A percentile compares a stretch with the other conserved stretches of the same genome.
Evolutionary conservation across 179 eudicot genomes (phyloP).

Genomic region (Sideroxylon spinosum): DNA sequence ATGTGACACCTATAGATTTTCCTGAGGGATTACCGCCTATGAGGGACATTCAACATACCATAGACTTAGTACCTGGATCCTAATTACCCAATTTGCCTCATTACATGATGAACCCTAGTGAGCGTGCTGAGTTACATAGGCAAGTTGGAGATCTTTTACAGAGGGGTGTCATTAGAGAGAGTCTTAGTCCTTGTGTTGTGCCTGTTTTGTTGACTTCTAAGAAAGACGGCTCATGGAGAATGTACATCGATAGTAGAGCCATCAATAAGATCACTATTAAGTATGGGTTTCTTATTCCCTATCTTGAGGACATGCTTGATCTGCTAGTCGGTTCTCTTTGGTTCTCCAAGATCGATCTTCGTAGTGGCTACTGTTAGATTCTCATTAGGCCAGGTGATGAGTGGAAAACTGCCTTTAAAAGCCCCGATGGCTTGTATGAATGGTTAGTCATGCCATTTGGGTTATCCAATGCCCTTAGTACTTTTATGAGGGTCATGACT

Average conservation of each 20-base stretch:
- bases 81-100: neutral
- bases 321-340: neutral
- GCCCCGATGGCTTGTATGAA: neutral
- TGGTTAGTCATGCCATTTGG: slow-evolving; percentile 12
- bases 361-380: neutral
- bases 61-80: neutral
- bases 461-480: neutral
- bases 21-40: neutral
- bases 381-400: neutral
- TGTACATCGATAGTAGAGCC: neutral
- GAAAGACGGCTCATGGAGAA: neutral
- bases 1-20: no score
- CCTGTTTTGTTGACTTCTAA: neutral
- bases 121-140: neutral
- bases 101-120: neutral
- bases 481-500: neutral
- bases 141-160: neutral
- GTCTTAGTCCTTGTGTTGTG: neutral
- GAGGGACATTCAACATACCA: neutral
- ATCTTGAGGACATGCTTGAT: neutral
- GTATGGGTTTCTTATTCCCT: slow-evolving; percentile 5
- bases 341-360: neutral
- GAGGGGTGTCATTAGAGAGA: neutral
- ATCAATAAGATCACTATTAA: neutral
- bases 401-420: slow-evolving; percentile 12